A percentile compares a stretch with the other conserved stretches of the same genome.
These are phyloP conservation scores for Linnemannia exigua DNA, from an alignment of 192 early-diverging fungal genomes.

Conservation along the genomic window DNA sequence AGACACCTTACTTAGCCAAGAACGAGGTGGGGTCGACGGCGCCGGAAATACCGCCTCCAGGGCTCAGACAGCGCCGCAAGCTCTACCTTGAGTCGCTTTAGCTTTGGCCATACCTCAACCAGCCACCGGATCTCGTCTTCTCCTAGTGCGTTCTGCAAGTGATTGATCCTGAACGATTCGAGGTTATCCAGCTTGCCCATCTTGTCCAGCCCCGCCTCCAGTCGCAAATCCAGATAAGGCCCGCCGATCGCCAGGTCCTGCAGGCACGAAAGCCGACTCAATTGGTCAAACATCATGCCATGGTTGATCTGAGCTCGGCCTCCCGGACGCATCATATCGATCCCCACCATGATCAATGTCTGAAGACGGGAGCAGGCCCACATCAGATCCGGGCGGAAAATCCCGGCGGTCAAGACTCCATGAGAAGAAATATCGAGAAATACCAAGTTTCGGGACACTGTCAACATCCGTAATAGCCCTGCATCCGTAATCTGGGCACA, in stretches of 20 bases:
- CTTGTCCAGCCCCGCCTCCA: slow-evolving; percentile 31
- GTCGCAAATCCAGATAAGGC: slow-evolving; percentile 18
- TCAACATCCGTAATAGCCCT: slow-evolving; percentile 21
- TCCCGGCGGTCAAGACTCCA: slow-evolving; percentile 17
- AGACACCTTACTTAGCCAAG: slow-evolving; percentile 14
- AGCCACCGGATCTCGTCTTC: slow-evolving; percentile 57
- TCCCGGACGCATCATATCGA: slow-evolving; percentile 36
- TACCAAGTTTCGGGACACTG: neutral
- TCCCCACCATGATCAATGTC: slow-evolving; percentile 36
- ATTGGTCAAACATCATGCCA: slow-evolving; percentile 38
- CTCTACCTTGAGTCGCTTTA: slow-evolving; percentile 43
- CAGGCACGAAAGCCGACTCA: slow-evolving; percentile 35
- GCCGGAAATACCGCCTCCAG: slow-evolving; percentile 51
- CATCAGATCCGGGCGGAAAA: slow-evolving; percentile 18
- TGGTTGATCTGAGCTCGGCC: slow-evolving; percentile 15
- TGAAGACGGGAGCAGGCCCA: slow-evolving; percentile 39
- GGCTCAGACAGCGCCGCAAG: slow-evolving; percentile 23
- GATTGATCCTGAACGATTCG: slow-evolving; percentile 34
- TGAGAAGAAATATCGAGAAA: slow-evolving; percentile 37
- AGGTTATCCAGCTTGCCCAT: slow-evolving; percentile 28
- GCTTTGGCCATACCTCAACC: slow-evolving; percentile 44
- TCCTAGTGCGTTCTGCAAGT: slow-evolving; percentile 23
- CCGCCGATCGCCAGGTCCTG: slow-evolving; percentile 47
- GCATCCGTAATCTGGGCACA: slow-evolving; percentile 32
- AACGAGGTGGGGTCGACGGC: slow-evolving; percentile 42